Evolutionary conservation across 345 rosid genomes (phyloP).

Genomic region (Lumnitzera littorea): DNA sequence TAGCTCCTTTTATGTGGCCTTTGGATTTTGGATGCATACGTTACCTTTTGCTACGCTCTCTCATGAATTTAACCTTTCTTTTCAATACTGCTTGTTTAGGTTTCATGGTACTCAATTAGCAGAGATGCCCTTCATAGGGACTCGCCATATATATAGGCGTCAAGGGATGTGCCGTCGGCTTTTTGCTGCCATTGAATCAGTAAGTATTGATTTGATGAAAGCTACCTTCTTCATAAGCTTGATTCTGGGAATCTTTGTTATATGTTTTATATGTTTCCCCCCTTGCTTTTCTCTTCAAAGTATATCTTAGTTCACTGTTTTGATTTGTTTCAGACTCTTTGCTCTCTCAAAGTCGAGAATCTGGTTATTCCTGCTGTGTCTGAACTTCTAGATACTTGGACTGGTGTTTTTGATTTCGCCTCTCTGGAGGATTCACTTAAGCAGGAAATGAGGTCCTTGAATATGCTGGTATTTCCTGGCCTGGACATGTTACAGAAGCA

Average conservation of each 20-base stretch:
- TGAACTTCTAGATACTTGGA: conserved; percentile 74
- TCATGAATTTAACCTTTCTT: neutral
- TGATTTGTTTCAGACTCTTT: conserved; percentile 41
- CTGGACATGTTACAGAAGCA: conserved; percentile 73
- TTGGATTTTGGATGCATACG: no score
- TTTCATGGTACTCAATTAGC: conserved; percentile 71
- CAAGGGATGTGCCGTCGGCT: conserved; percentile 94
- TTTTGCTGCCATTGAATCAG: conserved; percentile 61
- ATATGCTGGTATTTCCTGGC: conserved; percentile 76
- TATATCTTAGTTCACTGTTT: conserved; percentile 2
- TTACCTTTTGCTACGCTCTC: no score
- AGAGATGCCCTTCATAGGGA: conserved; percentile 96
- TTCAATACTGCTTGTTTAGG: conserved; percentile 23
- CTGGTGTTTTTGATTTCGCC: conserved; percentile 59
- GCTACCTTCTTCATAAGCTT: neutral
- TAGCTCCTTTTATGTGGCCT: no score
- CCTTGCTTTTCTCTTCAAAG: neutral
- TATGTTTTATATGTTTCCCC: neutral
- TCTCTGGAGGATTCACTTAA: conserved; percentile 40
- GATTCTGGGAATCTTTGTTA: neutral
- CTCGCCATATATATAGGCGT: conserved; percentile 73
- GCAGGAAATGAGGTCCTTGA: conserved; percentile 51
- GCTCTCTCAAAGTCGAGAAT: conserved; percentile 54
- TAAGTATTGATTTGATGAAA: conserved; percentile 20
- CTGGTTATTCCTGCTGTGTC: conserved; percentile 77